Evolutionary conservation across 2,329 filamentous ascomycete species (phyloP).

Genomic region (Fusarium sp.): DNA sequence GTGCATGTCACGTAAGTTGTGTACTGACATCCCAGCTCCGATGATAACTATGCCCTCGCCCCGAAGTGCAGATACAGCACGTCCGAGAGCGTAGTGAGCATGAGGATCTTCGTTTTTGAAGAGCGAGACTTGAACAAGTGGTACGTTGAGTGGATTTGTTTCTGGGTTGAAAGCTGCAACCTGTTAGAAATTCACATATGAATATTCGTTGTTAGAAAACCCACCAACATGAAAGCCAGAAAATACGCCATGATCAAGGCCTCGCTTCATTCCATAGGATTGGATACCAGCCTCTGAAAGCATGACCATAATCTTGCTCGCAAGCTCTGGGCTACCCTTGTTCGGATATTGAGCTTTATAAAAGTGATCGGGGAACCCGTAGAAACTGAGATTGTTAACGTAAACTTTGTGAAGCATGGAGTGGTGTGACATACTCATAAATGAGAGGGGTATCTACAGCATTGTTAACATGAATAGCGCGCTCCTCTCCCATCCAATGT

Average conservation of each 20-base stretch:
- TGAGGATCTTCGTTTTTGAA: conserved; percentile 70
- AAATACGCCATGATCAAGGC: conserved; percentile 80
- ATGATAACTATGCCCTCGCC: conserved; percentile 74
- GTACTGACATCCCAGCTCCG: conserved; percentile 77
- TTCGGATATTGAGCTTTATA: conserved; percentile 74
- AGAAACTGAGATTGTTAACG: conserved; percentile 59
- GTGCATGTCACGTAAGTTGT: conserved; percentile 67
- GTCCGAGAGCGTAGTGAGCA: conserved; percentile 72
- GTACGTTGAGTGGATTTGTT: conserved; percentile 68
- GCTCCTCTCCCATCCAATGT: conserved; percentile 72
- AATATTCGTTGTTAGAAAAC: background rate
- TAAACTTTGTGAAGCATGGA: background rate
- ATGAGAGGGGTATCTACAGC: conserved; percentile 71
- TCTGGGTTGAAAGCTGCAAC: conserved; percentile 65
- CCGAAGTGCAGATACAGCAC: conserved; percentile 70
- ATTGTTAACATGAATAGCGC: conserved; percentile 70
- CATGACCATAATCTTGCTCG: conserved; percentile 63
- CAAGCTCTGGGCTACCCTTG: conserved; percentile 66
- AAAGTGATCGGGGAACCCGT: conserved; percentile 74
- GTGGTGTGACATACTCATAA: conserved; percentile 62
- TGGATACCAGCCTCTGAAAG: conserved; percentile 66
- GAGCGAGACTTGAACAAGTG: conserved; percentile 76
- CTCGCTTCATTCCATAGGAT: conserved; percentile 66
- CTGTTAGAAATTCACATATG: conserved; percentile 5
- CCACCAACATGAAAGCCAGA: conserved; percentile 66